Evolutionary conservation across 179 eudicot genomes (phyloP), one percentile per base, ranked within the genome.

Genomic region (Silene noctiflora): DNA sequence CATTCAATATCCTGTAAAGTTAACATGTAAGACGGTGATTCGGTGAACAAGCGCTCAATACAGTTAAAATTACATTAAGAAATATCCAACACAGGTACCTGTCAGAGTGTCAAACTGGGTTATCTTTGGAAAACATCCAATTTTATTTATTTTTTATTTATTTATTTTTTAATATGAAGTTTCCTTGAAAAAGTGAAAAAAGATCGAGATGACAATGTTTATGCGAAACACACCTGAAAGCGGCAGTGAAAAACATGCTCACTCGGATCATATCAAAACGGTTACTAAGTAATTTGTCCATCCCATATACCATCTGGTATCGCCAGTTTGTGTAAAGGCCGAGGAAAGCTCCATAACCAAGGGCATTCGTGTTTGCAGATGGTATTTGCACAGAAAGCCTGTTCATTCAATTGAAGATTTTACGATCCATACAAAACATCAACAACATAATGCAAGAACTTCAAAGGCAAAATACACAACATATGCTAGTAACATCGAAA

Each of bases 321-420:
- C 95, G 88, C 77, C 87, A 76, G 76, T 93, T 93, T 27, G 97
- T 87, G 78, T 90, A 86, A 31, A 93, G 78, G 21, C 88, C 91
- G 13, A 91, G 89, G 80, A 93, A 93, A 68, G 93, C 97, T 59
- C 97, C 97, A 73, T 88, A 88, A 70, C 95, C 95, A 76, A 91
- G 97, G 20, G 97, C 90, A 85, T 87, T 90, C 14, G 84, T 81
- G 78, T 83, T 87, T 76, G 84, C 88, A 63, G 89, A 64, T 60
- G 97, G 98, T 71, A 88, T 81, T 33, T 90, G 82, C 74, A 89
- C 89, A 46, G 97, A 91, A 69, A 90, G 60, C 89, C 97, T 91
- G 21, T 55, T 68, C 55, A 19, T 35, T 31, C 3, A 19, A 19
- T 33, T 13, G 11, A 29, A 5, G 46, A 16, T 66, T 66, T 66